phyloP scores from a whole-genome alignment of 129 eudicot genomes.

The Smallanthus sonchifolius region DNA sequence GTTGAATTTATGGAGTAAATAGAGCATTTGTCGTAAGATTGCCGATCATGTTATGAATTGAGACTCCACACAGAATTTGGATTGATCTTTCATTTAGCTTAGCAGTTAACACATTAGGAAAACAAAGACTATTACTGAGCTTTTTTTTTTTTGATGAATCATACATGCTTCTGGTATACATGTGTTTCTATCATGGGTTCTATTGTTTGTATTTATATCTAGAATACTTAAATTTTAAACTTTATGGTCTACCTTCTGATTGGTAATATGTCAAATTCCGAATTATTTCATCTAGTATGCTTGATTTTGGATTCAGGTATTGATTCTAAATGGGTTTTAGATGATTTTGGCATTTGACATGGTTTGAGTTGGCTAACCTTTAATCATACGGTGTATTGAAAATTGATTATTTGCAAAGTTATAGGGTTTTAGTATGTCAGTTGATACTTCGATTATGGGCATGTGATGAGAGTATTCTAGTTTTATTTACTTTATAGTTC shows the following conservation, averaged over 20 bases:
- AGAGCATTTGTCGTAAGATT: background rate
- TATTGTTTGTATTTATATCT: background rate
- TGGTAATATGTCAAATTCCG: background rate
- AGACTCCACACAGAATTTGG: background rate
- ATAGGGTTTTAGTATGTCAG: background rate
- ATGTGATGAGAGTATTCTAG: background rate
- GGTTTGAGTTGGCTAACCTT: background rate
- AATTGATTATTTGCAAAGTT: background rate
- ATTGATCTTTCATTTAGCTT: background rate
- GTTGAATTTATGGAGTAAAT: background rate
- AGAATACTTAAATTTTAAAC: background rate
- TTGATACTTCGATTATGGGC: background rate
- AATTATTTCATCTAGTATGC: background rate
- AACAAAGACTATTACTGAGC: background rate
- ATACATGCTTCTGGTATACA: constrained; percentile 6
- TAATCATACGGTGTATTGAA: background rate
- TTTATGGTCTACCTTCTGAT: background rate
- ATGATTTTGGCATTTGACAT: background rate
- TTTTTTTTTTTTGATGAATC: background rate
- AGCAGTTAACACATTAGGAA: background rate
- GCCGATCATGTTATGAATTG: background rate
- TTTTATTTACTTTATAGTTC: background rate
- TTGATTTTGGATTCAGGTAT: background rate
- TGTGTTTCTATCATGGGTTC: background rate
- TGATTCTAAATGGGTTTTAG: background rate